These are phyloP conservation scores for Trichoderma arundinaceum DNA, from an alignment of 2,329 filamentous ascomycete species.

Conservation along the genomic window DNA sequence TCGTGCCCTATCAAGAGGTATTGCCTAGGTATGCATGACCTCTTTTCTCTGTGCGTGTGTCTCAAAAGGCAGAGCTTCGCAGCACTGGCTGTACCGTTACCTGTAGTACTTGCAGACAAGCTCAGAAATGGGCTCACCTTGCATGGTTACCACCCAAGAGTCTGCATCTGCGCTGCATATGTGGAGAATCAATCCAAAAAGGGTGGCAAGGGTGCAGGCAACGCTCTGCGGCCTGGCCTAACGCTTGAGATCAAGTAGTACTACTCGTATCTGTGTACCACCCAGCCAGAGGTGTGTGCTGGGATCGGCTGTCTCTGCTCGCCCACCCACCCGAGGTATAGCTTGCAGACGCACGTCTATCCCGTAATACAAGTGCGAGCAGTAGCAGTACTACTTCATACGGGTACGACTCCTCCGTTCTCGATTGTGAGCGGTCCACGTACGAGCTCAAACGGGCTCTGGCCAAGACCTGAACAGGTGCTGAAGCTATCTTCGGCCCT, in stretches of 20 bases:
- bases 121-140: neutral
- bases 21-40: neutral
- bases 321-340: conserved; percentile 4
- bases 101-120: neutral
- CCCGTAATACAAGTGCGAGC: neutral
- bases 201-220: conserved; percentile 19
- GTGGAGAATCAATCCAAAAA: conserved; percentile 12
- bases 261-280: conserved; percentile 12
- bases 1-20: neutral
- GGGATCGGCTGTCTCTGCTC: conserved; percentile 10
- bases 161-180: conserved; percentile 19
- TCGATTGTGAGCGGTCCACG: conserved; percentile 19
- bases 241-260: conserved; percentile 16
- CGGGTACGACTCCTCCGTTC: neutral
- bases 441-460: conserved; percentile 14
- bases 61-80: neutral
- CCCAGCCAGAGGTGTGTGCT: conserved; percentile 13
- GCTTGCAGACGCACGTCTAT: conserved; percentile 20
- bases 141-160: neutral
- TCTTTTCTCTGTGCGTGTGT: neutral
- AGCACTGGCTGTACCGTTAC: neutral
- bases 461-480: conserved; percentile 1
- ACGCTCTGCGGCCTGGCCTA: conserved; percentile 18
- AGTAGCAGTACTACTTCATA: neutral
- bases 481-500: conserved; percentile 18